Percentiles rank a stretch among this genome's conserved stretches.
These are phyloP conservation scores for Ogataea saltuana DNA, from an alignment of 805 yeast species.

Conservation along the genomic window DNA sequence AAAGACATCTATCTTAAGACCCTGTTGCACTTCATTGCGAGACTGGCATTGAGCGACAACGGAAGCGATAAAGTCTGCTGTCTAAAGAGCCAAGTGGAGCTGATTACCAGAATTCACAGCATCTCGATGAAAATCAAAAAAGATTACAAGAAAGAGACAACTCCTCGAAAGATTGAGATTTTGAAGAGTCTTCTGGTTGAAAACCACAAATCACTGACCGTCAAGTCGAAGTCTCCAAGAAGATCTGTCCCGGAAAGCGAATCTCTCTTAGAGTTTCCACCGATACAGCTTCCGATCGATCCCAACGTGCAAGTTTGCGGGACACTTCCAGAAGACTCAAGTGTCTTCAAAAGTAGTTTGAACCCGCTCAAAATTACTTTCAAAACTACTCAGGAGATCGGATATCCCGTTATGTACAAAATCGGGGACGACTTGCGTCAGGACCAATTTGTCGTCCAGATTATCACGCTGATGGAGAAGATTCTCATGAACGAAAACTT, in stretches of 20 bases:
- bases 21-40: slow-evolving; percentile 32
- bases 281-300: slow-evolving; percentile 78
- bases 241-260: slow-evolving; percentile 21
- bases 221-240: slow-evolving; percentile 15
- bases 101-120: slow-evolving; percentile 64
- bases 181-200: slow-evolving; percentile 60
- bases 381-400: slow-evolving; percentile 51
- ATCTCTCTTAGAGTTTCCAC: slow-evolving; percentile 41
- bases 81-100: slow-evolving; percentile 55
- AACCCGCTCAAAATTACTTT: slow-evolving; percentile 85
- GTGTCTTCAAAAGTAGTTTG: slow-evolving; percentile 88
- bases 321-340: slow-evolving; percentile 72
- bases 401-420: slow-evolving; percentile 86
- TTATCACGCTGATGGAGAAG: slow-evolving; percentile 87
- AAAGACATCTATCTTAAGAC: slow-evolving; percentile 30
- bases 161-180: slow-evolving; percentile 71
- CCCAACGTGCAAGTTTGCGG: slow-evolving; percentile 77
- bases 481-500: slow-evolving; percentile 85
- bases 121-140: slow-evolving; percentile 65
- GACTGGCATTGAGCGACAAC: slow-evolving; percentile 25
- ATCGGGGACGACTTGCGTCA: slow-evolving; percentile 95
- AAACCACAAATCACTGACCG: slow-evolving; percentile 36
- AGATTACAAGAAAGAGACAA: slow-evolving; percentile 64
- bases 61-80: slow-evolving; percentile 33
- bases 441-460: slow-evolving; percentile 95